Evolutionary conservation across 805 yeast species (phyloP), one percentile per base, ranked within the genome.

Genomic region (Millerozyma acaciae): DNA sequence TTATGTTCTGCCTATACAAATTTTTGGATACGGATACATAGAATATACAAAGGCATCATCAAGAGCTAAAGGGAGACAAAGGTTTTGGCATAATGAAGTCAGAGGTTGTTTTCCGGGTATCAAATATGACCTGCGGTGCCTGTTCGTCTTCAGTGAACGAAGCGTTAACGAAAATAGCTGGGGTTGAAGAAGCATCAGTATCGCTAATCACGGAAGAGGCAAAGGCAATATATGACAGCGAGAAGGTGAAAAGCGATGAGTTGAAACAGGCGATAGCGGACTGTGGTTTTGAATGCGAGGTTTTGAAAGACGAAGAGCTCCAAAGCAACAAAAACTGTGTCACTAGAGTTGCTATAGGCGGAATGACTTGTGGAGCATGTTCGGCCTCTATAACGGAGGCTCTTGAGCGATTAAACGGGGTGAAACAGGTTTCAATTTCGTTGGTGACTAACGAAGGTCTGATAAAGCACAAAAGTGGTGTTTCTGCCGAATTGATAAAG

Each of bases 291-390:
- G 49, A 38, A 26, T 43, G 40, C 4, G 27, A 17, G 5, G 12
- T 44, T 14, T 16, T 32, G 15, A 25, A 20, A 8, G 15, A 12
- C 9, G 13, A 17, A 5, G 4, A 13, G 10, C 10, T n/a, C 14
- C 13, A 5, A 6, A 25, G 10, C 13, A 17, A 20, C 12, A 13
- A 16, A 18, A 20, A 22, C 9, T 9, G 5, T 15, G 8, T 25
- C 12, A 37, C 48, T 3, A 36, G 16, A 7, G 39, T 68, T 2
- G 44, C 54, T 4, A 62, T 82, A 1, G 55, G 62, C 10, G 97
- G 97, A 2, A 90, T 89, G 97, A 89, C 97, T 2, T 90, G 97
- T 51, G 81, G 93, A 2, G 74, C 95, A 1, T 90, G 97, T 53
- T 72, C 84, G 0, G 68, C 80, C 2, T 65, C 93, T 1, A 29